Conservation (phyloP, 2,329 filamentous ascomycete genomes). For the Amauroascus verrucosus region DNA sequence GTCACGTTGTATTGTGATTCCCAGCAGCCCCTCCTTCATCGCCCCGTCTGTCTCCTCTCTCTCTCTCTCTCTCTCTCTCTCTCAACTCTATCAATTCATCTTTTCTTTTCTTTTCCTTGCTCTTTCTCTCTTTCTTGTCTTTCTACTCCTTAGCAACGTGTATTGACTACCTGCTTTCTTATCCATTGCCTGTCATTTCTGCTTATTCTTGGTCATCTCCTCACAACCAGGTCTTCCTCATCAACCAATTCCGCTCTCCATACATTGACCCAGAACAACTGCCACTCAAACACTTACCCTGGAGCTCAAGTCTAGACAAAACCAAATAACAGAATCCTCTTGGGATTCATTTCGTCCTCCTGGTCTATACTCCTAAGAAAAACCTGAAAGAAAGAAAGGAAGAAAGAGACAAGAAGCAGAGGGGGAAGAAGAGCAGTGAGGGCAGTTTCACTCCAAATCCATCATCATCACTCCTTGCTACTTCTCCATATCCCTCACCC, state of each 20-base stretch:
- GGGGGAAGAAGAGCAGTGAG: not conserved
- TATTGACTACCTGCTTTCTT: too few relatives aligned
- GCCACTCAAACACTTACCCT: too few relatives aligned
- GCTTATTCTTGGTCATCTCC: not conserved
- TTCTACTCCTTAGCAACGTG: too few relatives aligned
- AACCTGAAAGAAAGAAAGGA: not conserved
- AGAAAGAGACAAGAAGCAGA: not conserved
- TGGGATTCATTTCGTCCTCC: not conserved
- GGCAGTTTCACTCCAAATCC: not conserved
- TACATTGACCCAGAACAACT: not conserved
- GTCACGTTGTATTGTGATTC: not conserved
- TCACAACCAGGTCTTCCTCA: not conserved
- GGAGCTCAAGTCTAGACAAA: too few relatives aligned
- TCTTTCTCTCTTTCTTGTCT: not conserved
- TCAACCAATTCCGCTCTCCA: not conserved
- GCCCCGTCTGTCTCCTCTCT: not conserved
- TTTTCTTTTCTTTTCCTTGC: slow-evolving; percentile 8
- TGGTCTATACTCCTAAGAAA: not conserved
- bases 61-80: not conserved
- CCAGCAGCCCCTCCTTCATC: not conserved
- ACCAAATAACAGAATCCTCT: not conserved
- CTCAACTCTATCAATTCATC: not conserved
- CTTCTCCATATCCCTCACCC: not conserved
- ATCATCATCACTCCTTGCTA: too few relatives aligned
- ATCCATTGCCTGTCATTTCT: not conserved